These are phyloP conservation scores for Neurospora sublineolata DNA, from an alignment of 495 filamentous ascomycete species.

Conservation along the genomic window DNA sequence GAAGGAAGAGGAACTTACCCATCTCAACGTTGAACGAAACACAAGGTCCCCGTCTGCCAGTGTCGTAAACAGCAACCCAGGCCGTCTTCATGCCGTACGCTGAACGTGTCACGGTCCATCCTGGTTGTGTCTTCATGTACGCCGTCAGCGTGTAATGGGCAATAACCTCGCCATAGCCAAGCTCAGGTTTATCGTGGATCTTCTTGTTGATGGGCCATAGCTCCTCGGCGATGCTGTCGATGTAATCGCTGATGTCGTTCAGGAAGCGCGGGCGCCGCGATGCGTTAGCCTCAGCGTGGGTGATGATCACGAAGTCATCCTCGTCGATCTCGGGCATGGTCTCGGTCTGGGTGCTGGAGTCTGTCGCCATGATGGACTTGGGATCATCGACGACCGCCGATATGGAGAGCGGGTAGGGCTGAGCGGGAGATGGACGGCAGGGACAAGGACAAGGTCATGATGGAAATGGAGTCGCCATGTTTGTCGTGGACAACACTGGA, in stretches of 20 bases:
- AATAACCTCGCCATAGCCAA: slow-evolving; percentile 44
- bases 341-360: background rate
- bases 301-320: background rate
- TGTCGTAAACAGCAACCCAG: slow-evolving; percentile 42
- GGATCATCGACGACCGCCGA: background rate
- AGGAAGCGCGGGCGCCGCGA: slow-evolving; percentile 11
- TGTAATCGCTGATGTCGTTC: slow-evolving; percentile 23
- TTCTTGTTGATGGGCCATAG: slow-evolving; percentile 35
- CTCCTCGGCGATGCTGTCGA: slow-evolving; percentile 24
- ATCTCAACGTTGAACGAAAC: slow-evolving; percentile 51
- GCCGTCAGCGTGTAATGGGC: slow-evolving; percentile 46
- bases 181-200: slow-evolving; percentile 53
- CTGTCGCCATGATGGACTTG: background rate
- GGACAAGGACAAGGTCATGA: background rate
- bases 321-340: background rate
- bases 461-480: background rate
- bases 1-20: slow-evolving; percentile 20
- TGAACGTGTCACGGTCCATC: slow-evolving; percentile 45
- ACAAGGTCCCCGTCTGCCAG: slow-evolving; percentile 34
- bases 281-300: slow-evolving; percentile 12
- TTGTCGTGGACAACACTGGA: background rate
- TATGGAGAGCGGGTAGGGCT: background rate
- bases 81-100: slow-evolving; percentile 45
- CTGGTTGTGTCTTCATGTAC: slow-evolving; percentile 40
- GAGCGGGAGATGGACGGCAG: background rate